Evolutionary conservation across 2,329 filamentous ascomycete species (phyloP).

Genomic region (Didymella pinodella): DNA sequence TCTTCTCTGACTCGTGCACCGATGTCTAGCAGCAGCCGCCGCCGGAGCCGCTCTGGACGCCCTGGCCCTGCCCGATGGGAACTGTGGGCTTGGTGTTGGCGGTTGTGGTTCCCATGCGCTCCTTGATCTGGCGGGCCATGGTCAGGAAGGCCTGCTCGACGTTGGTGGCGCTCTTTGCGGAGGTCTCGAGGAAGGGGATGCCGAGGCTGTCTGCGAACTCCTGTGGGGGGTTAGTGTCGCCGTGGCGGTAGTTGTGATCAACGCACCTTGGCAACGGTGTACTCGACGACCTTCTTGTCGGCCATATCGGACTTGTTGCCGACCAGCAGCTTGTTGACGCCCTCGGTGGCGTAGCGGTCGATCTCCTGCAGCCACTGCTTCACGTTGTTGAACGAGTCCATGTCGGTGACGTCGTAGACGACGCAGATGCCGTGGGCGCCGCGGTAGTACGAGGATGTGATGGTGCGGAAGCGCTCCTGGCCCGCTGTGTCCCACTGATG

Average conservation of each 20-base stretch:
- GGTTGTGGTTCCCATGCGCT: slow-evolving; percentile 96
- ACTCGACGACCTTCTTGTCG: slow-evolving; percentile 99
- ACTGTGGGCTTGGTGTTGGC: slow-evolving; percentile 99
- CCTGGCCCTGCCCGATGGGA: slow-evolving; percentile 92
- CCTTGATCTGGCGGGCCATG: slow-evolving; percentile 99
- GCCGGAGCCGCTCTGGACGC: slow-evolving; percentile 85
- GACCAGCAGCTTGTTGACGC: slow-evolving; percentile 98
- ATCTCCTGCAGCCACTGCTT: slow-evolving; percentile 99
- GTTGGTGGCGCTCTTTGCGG: slow-evolving; percentile 99
- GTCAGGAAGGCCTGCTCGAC: slow-evolving; percentile 99
- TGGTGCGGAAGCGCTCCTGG: slow-evolving; percentile 99
- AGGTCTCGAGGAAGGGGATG: slow-evolving; percentile 99
- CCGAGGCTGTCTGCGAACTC: slow-evolving; percentile 99
- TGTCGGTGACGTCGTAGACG: slow-evolving; percentile 99
- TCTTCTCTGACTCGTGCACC: slow-evolving; percentile 31
- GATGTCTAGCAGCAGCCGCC: slow-evolving; percentile 85
- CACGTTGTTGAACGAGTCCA: slow-evolving; percentile 99
- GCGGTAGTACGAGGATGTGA: slow-evolving; percentile 99
- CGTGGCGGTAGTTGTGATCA: not conserved
- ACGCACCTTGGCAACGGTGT: slow-evolving; percentile 97
- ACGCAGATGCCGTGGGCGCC: slow-evolving; percentile 99
- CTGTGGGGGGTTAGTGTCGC: slow-evolving; percentile 58
- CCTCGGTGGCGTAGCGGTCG: slow-evolving; percentile 97
- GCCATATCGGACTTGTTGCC: slow-evolving; percentile 99
- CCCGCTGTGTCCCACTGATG: slow-evolving; percentile 96